Base-by-base conservation (phyloP, 805 yeast genomes). In the Lachancea sp. region DNA sequence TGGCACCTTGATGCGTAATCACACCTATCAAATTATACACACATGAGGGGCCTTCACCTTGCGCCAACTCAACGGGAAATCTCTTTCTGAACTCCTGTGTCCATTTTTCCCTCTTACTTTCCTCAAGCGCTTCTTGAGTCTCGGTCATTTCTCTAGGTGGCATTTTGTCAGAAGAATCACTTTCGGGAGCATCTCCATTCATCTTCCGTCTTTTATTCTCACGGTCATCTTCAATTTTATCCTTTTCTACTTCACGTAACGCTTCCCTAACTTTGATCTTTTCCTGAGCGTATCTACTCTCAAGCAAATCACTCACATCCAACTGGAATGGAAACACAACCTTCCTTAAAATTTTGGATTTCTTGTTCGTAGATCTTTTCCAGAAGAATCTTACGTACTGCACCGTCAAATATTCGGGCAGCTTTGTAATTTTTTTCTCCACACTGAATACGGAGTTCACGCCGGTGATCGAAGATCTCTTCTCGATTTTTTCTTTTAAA, bases 331-430 rank as follows among this genome's bases (percentile, higher is more conserved):
- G 99, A 67, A 92, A 92, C 48, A 81, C 84, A 19, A 92, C 98
- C 66, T 83, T 87, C 60, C 98, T 80, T 60, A 92, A 71, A 58
- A 92, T 92, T 65, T 92, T 92, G 15, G 96, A 83, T 68, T 92
- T 92, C 64, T 83, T 84, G 49, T 77, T 77, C 3, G 94, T 84
- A 43, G 90, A 95, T 58, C 90, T 77, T 60, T 90, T 85, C 98
- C 98, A 92, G 63, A 79, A 92, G 60, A 92, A 92, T 57, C 99
- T 76, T 47, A 92, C 92, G 64, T 84, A 92, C 60, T 92, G 95
- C 30, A 92, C 87, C 8, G 90, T 84, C 51, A 92, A 70, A 58
- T 81, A 82, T 56, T 84, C 81, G 44, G 99, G 99, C 49, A 92
- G 68, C 58, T 83, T 78, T 1, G 83, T 74, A 43, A 92, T 82